These are phyloP conservation scores for Epichloe typhina DNA, from an alignment of 2,329 filamentous ascomycete genomes.

Conservation along the genomic window DNA sequence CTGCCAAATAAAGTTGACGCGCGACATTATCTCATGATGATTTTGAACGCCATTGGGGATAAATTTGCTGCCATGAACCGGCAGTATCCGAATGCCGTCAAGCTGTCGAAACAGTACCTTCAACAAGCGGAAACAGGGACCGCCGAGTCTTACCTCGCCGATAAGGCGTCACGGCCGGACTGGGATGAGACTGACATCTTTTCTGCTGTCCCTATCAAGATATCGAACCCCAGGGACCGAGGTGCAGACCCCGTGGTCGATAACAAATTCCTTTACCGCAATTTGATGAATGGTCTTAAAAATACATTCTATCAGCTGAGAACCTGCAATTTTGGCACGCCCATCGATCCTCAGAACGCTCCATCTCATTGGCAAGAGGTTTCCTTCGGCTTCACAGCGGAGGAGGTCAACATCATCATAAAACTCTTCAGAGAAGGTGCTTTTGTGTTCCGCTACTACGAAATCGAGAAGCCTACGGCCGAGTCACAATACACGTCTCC, in stretches of 20 bases:
- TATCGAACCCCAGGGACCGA: slow-evolving; percentile 77
- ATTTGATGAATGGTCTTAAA: slow-evolving; percentile 87
- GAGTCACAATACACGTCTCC: slow-evolving; percentile 68
- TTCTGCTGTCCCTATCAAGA: slow-evolving; percentile 89
- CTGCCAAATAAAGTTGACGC: slow-evolving; percentile 88
- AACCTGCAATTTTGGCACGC: slow-evolving; percentile 64
- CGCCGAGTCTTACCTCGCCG: slow-evolving; percentile 71
- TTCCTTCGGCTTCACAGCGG: slow-evolving; percentile 89
- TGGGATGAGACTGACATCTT: slow-evolving; percentile 99
- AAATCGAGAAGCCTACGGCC: slow-evolving; percentile 63
- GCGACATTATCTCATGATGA: slow-evolving; percentile 91
- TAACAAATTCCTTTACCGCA: slow-evolving; percentile 97
- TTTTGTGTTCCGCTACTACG: slow-evolving; percentile 93
- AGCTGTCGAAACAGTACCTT: slow-evolving; percentile 67
- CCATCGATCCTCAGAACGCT: slow-evolving; percentile 63
- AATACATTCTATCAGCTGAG: slow-evolving; percentile 93
- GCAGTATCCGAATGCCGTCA: slow-evolving; percentile 89
- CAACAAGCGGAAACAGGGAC: slow-evolving; percentile 50
- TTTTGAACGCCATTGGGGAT: slow-evolving; percentile 92
- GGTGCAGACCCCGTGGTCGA: slow-evolving; percentile 84
- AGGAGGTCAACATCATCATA: slow-evolving; percentile 91
- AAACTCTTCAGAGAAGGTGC: slow-evolving; percentile 96
- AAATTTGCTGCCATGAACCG: slow-evolving; percentile 98
- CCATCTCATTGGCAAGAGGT: slow-evolving; percentile 91
- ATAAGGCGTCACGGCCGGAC: slow-evolving; percentile 67